Evolutionary conservation across 768 basidiomycete species (phyloP), one percentile per base, ranked within the genome.

Genomic region (Kwoniella sp.): DNA sequence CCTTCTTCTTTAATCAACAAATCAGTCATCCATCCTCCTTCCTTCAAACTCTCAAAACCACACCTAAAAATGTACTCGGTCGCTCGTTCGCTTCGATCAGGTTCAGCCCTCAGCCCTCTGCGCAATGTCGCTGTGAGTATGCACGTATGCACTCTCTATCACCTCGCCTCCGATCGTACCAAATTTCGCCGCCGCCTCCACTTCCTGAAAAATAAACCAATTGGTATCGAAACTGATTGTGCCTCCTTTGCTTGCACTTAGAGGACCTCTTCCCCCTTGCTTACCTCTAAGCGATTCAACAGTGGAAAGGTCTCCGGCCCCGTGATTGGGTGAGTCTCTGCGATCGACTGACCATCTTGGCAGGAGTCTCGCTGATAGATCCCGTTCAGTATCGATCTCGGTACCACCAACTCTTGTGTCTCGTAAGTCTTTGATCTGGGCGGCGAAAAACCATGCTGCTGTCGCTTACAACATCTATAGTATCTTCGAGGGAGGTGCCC

Each of bases 401-500:
- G 75, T 65, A 77, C 77, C 19, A 80, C 81, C 68, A 82, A 80
- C 77, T 82, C 80, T 53, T 82, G 79, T 77, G 80, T 80, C 52
- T 74, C 74, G 73, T 74, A 62, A 68, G 69, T 68, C 22, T 51
- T 4, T 44, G 59, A 22, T 1, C 5, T 15, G 13, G 8, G 25
- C 15, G 8, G 27, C 15, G 10, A 59, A 22, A 33, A 9, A 10
- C 17, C 10, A 44, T 6, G 40, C 17, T 44, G 7, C 8, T 13
- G 25, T 27, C 55, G 48, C 54, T 67, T 29, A 68, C 62, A 17
- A 68, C 62, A 17, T 22, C 90, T 48, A 30, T 24, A 74, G 73
- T 53, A 85, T 96, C 66, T 96, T 95, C 91, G 94, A 97, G 83
- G 94, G 92, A 71, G 88, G 95, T 83, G 89, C 88, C 36, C 86